Base-by-base conservation (phyloP, 345 rosid species). In the Raphanus sativus region DNA sequence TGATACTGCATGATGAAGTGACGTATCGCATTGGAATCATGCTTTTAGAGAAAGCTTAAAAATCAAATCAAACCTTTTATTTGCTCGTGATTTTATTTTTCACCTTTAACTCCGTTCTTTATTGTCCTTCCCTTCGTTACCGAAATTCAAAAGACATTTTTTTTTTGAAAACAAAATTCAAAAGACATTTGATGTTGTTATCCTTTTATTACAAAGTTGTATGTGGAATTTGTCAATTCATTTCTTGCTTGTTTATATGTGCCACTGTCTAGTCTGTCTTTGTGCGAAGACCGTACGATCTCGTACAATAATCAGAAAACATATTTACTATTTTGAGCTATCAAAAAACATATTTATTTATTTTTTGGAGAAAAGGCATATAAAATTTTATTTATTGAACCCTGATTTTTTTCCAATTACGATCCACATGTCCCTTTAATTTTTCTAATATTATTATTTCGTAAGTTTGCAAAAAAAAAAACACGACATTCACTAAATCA, bases 51-150 rank as follows among this genome's bases (percentile, higher is more conserved):
- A 67, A 78, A 78, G 69, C 25, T 66, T 15, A 61, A 25, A 72
- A 60, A 78, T 66, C 56, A 78, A 78, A 78, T 78, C 77, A 67
- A 60, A 78, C 11, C 72, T 72, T 78, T 77, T 71, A 30, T 58
- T 59, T 56, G 60, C 54, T 72, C 48, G 45, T 72, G 73, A 60
- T 66, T 72, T 67, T 71, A 13, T 30, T 32, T 32, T 48, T 48
- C 13, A 28, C 69, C 58, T 78, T 73, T n/a, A n/a, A 50, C 8
- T 78, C 69, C 76, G 81, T 77, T 63, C 52, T 77, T 64, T 77
- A 36, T 73, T 67, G 69, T 78, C 77, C 33, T 73, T 66, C n/a
- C 16, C 68, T 34, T 78, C 26, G 48, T 60, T 60, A 66, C 77
- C 48, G 62, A 78, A 34, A 8, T 76, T 78, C 74, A 78, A 73